phyloP scores from a whole-genome alignment of 2,329 filamentous ascomycete genomes.

The Venturia asperata region DNA sequence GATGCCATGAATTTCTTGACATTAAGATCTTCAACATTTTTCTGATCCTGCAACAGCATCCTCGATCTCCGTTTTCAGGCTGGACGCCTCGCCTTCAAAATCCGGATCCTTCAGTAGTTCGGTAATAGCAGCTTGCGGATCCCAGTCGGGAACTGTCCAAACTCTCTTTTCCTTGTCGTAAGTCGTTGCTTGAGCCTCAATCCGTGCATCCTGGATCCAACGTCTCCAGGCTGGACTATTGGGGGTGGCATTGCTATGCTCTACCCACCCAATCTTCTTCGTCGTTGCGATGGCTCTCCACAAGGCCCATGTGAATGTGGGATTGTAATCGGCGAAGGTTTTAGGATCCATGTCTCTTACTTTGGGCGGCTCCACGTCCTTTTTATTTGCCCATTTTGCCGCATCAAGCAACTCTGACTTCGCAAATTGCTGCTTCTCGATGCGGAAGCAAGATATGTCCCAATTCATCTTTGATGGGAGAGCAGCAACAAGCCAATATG shows the following conservation, averaged over 20 bases:
- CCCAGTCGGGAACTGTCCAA: not conserved
- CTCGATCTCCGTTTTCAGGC: not conserved
- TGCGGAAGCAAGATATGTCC: slow-evolving; percentile 40
- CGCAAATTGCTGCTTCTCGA: slow-evolving; percentile 33
- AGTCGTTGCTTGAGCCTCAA: not conserved
- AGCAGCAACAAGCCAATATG: slow-evolving; percentile 46
- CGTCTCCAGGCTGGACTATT: slow-evolving; percentile 36
- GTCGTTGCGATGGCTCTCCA: slow-evolving; percentile 44
- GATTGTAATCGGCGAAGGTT: slow-evolving; percentile 23
- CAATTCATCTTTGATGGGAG: slow-evolving; percentile 41
- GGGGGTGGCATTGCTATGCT: slow-evolving; percentile 35
- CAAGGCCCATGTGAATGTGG: slow-evolving; percentile 41
- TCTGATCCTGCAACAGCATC: not conserved
- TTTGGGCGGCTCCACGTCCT: not conserved
- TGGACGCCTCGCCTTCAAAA: not conserved
- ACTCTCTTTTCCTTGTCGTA: not conserved
- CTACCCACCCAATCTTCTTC: slow-evolving; percentile 39
- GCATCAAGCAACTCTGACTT: slow-evolving; percentile 20
- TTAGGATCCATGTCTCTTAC: not conserved
- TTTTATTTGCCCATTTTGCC: not conserved
- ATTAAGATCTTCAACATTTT: not conserved
- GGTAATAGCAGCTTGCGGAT: slow-evolving; percentile 1
- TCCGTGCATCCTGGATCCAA: slow-evolving; percentile 35
- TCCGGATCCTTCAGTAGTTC: not conserved
- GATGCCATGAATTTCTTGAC: not conserved